Base-by-base conservation (phyloP, 805 yeast species). In the Brettanomyces sp. region DNA sequence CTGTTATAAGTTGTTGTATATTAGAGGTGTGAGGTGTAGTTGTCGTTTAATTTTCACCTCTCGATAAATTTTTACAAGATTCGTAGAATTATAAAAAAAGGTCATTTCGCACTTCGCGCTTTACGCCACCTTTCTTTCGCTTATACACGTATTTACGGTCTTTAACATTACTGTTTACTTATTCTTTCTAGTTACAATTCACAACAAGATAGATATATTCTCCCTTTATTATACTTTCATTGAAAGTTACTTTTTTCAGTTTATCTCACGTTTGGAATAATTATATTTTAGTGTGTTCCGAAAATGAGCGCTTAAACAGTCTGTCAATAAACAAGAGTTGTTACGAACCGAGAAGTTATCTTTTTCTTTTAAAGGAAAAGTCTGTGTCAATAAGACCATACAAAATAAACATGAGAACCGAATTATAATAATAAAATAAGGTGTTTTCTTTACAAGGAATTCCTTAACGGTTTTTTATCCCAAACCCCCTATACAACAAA, bases 241-340 rank as follows among this genome's bases (percentile, higher is more conserved):
- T 35, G 37, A 35, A 35, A 35, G 37, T 35, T 13, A 7, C 14
- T 35, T 35, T 35, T 11, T 35, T 35, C 21, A 18, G 21, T 35
- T n/a, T 35, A n/a, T n/a, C 37, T 35, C 37, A 35, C 37, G 37
- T 35, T 35, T 35, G 37, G 37, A 35, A 35, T 35, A 35, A 35
- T 11, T 39, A 6, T n/a, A 24, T n/a, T 23, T 38, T 22, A 22
- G n/a, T 13, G 42, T 42, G 38, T 50, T 9, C 28, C 44, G 50
- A 54, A 52, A 49, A 54, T 54, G 57, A 52, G 54, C 35, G 55
- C 54, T 48, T 54, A 54, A 53, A 49, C 45, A 38, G 33, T 48
- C 38, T 42, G 39, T 38, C 25, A 39, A 25, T 12, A 35, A n/a
- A 24, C 35, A 43, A n/a, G 28, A 6, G 21, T 6, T 14, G 14